A percentile compares a stretch with the other conserved stretches of the same genome.
These are phyloP conservation scores for Polygonum aviculare DNA, from an alignment of 148 eudicot genomes.

Conservation along the genomic window DNA sequence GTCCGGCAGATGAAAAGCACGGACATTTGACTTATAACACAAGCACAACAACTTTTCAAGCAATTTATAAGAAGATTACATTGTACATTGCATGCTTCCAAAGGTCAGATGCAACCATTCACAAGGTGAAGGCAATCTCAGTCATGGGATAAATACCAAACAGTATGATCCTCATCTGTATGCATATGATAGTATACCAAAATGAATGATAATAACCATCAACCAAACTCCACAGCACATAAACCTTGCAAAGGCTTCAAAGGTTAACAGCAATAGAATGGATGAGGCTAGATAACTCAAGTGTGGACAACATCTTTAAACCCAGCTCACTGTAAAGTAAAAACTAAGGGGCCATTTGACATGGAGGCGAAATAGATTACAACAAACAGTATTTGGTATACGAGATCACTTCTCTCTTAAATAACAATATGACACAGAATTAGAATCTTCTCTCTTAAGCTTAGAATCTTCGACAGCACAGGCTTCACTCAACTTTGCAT, in stretches of 20 bases:
- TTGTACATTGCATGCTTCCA: not conserved
- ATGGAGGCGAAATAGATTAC: not conserved
- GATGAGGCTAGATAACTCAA: not conserved
- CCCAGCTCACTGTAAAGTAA: not conserved
- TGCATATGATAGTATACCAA: not conserved
- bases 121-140: not conserved
- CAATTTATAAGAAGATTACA: not conserved
- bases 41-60: not conserved
- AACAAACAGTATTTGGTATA: not conserved
- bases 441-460: not conserved
- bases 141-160: not conserved
- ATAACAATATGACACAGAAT: not conserved
- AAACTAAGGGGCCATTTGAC: not conserved
- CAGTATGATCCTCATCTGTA: not conserved
- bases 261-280: not conserved
- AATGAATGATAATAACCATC: not conserved
- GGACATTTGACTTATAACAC: too few species aligned
- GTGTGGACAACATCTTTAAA: not conserved
- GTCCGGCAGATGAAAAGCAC: too few species aligned
- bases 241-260: not conserved
- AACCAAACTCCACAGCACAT: not conserved
- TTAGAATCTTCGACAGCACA: too few species aligned
- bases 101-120: not conserved
- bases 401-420: not conserved
- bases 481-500: too few species aligned